A percentile compares a stretch with the other conserved stretches of the same genome.
phyloP scores from a whole-genome alignment of 2,329 filamentous ascomycete species.

The Diatrype stigma region DNA sequence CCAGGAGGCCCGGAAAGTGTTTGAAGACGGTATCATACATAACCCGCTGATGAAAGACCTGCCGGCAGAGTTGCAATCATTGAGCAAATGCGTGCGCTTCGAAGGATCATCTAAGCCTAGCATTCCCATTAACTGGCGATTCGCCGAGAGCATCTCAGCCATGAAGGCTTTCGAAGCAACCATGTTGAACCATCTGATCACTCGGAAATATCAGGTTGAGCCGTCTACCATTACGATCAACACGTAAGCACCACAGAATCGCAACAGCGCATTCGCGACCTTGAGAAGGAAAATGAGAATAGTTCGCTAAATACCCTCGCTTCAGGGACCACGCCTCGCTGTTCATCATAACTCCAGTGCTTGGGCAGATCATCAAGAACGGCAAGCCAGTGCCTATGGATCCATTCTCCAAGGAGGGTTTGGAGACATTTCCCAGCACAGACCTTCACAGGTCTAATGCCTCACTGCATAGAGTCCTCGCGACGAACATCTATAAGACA shows the following conservation, averaged over 20 bases:
- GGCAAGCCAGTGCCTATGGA: background rate
- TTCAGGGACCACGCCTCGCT: conserved; percentile 35
- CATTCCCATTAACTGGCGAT: conserved; percentile 53
- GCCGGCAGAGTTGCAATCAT: conserved; percentile 31
- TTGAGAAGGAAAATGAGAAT: too few species aligned
- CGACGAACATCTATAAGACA: conserved; percentile 21
- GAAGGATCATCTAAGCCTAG: conserved; percentile 38
- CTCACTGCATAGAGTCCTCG: conserved; percentile 24
- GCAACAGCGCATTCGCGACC: too few species aligned
- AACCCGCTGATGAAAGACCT: conserved; percentile 37
- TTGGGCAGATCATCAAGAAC: conserved; percentile 1
- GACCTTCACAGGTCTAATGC: conserved; percentile 5
- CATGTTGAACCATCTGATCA: conserved; percentile 39
- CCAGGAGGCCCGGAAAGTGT: conserved; percentile 22
- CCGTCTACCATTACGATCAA: conserved; percentile 40
- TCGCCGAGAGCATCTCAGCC: conserved; percentile 48
- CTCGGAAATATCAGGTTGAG: conserved; percentile 39
- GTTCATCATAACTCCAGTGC: conserved; percentile 34
- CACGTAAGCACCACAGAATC: conserved; percentile 26
- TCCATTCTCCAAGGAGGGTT: background rate
- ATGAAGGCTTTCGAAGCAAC: conserved; percentile 46
- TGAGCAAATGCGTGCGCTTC: conserved; percentile 34
- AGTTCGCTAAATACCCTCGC: too few species aligned
- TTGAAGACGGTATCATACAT: conserved; percentile 36
- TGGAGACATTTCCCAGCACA: too few species aligned